Evolutionary conservation across 2,329 filamentous ascomycete genomes (phyloP).

Genomic region (Dendryphion nanum): DNA sequence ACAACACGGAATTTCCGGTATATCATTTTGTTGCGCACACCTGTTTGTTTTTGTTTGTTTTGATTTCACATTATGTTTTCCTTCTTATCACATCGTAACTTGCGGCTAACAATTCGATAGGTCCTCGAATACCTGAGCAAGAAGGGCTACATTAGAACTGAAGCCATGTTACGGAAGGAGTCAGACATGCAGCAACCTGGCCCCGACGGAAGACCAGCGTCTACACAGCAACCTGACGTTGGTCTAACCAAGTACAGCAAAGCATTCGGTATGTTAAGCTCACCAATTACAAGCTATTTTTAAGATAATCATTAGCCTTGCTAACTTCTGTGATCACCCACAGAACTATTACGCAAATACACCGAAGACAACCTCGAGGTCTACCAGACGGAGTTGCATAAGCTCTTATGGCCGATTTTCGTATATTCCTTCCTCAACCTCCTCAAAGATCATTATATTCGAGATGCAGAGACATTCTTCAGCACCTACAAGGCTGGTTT

Average conservation of each 20-base stretch:
- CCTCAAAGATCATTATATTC: slow-evolving; percentile 66
- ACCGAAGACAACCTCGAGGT: slow-evolving; percentile 89
- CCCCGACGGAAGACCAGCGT: slow-evolving; percentile 73
- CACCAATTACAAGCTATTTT: too few species aligned
- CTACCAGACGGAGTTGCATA: slow-evolving; percentile 85
- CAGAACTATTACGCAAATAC: slow-evolving; percentile 71
- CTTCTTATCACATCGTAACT: slow-evolving; percentile 1
- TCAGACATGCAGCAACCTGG: slow-evolving; percentile 79
- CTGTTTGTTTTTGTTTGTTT: too few species aligned
- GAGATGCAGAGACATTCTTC: slow-evolving; percentile 74
- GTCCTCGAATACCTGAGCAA: slow-evolving; percentile 95
- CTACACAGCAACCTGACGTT: slow-evolving; percentile 61
- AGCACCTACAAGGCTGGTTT: slow-evolving; percentile 67
- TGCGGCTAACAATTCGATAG: slow-evolving; percentile 39
- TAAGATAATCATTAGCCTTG: too few species aligned
- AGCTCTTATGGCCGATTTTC: slow-evolving; percentile 89
- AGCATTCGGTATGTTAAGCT: slow-evolving; percentile 56
- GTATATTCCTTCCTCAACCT: slow-evolving; percentile 89
- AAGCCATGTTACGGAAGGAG: slow-evolving; percentile 88
- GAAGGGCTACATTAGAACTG: slow-evolving; percentile 89
- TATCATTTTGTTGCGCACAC: too few species aligned
- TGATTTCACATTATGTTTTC: too few species aligned
- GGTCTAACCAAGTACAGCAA: slow-evolving; percentile 76
- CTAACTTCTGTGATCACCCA: too few species aligned
- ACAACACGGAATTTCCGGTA: too few species aligned